These are phyloP conservation scores for Paraleonurus japonicus DNA, from an alignment of 257 asterid species.

Conservation along the genomic window DNA sequence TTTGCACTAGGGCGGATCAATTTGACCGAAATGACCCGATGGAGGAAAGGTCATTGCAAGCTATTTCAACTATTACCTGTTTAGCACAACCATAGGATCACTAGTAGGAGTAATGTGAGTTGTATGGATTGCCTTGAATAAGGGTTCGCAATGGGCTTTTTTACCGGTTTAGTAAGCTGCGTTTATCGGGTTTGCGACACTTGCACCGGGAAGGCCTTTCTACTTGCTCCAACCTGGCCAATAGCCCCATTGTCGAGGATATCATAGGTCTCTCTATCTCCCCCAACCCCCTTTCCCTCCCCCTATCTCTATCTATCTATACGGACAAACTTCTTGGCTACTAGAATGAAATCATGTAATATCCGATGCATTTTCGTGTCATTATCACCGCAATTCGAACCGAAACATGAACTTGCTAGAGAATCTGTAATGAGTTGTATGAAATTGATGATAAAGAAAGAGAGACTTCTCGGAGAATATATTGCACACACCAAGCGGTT, in stretches of 20 bases:
- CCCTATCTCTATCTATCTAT: too few species aligned
- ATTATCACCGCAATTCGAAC: slow-evolving; percentile 36
- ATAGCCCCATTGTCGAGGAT: slow-evolving; percentile 39
- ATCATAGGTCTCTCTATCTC: slow-evolving; percentile 38
- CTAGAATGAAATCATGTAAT: not conserved
- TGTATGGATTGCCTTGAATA: slow-evolving; percentile 54
- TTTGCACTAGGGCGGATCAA: slow-evolving; percentile 63
- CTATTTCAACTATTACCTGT: slow-evolving; percentile 53
- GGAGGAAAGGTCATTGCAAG: slow-evolving; percentile 42
- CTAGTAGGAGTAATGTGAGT: slow-evolving; percentile 56
- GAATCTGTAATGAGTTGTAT: slow-evolving; percentile 10
- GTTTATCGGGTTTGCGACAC: slow-evolving; percentile 42
- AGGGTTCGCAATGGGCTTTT: slow-evolving; percentile 65
- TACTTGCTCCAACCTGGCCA: slow-evolving; percentile 39
- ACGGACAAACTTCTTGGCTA: not conserved
- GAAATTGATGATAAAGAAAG: slow-evolving; percentile 22
- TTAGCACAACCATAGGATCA: slow-evolving; percentile 52
- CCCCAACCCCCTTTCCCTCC: too few species aligned
- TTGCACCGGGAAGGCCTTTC: slow-evolving; percentile 43
- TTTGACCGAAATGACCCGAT: slow-evolving; percentile 40
- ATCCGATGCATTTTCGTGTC: slow-evolving; percentile 30
- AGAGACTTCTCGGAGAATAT: slow-evolving; percentile 27
- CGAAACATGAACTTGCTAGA: slow-evolving; percentile 31
- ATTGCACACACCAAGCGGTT: slow-evolving; percentile 32
- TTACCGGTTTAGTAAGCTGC: slow-evolving; percentile 38